These are phyloP conservation scores for Polychytrium aggregatum DNA, from an alignment of 192 early-diverging fungal species.

Conservation along the genomic window DNA sequence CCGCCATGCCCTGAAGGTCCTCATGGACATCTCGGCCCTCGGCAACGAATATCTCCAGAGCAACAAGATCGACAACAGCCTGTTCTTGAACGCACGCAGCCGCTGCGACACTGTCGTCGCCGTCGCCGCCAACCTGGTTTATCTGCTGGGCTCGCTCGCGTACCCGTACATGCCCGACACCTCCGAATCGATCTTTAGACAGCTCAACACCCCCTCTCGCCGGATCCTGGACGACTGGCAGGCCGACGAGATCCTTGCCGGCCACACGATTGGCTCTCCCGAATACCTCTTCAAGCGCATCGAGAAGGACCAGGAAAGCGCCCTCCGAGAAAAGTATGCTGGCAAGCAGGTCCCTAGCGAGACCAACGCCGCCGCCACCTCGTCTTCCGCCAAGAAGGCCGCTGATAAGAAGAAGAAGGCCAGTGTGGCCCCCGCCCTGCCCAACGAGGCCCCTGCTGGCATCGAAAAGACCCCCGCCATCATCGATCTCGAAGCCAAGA, in stretches of 20 bases:
- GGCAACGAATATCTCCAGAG: constrained; percentile 95
- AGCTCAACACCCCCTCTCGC: constrained; percentile 75
- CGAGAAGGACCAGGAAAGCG: constrained; percentile 72
- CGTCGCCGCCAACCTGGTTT: constrained; percentile 74
- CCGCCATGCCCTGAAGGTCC: constrained; percentile 63
- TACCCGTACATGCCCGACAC: constrained; percentile 91
- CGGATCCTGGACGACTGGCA: constrained; percentile 62
- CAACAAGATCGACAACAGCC: constrained; percentile 77
- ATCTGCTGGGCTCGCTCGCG: constrained; percentile 75
- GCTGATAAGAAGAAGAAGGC: constrained; percentile 16
- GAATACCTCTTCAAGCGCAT: constrained; percentile 89
- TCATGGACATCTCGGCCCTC: constrained; percentile 89
- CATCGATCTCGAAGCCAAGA: constrained; percentile 37
- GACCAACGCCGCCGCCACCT: constrained; percentile 3
- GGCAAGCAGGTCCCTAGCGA: constrained; percentile 35
- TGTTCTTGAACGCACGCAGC: constrained; percentile 64
- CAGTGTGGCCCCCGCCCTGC: constrained; percentile 14
- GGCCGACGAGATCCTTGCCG: constrained; percentile 59
- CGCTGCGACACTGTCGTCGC: constrained; percentile 82
- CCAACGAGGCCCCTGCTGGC: constrained; percentile 22
- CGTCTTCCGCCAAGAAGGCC: constrained; percentile 2
- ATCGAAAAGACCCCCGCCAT: constrained; percentile 36
- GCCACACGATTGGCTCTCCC: constrained; percentile 73
- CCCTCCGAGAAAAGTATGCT: constrained; percentile 69
- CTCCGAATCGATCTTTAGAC: constrained; percentile 60